Evolutionary conservation across 805 yeast species (phyloP), one percentile per base, ranked within the genome.

Genomic region (Geotrichum ghanense): DNA sequence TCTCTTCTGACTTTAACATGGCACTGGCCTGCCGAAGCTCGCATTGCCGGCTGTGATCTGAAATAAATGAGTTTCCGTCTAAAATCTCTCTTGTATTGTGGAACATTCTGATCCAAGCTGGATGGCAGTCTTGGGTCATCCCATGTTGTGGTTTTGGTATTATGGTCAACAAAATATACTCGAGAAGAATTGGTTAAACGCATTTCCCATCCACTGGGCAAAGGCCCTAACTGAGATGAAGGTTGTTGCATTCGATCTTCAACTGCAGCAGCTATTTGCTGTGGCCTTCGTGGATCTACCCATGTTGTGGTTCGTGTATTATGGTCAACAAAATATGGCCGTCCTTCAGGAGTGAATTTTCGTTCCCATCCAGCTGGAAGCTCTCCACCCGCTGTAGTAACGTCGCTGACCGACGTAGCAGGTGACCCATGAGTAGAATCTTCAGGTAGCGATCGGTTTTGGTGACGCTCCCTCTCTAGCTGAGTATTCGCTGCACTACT

Each of bases 201-300:
- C 99, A 92, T 92, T 71, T 92, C 99, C 99, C 99, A 92, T 47
- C 99, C 99, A 47, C 90, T 79, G 43, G 99, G 99, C 61, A 92
- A 73, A 45, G 98, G 97, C n/a, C 98, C 98, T 65, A 92, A 74
- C 62, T 94, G 97, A 41, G 95, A 83, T 10, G 92, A 95, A 24
- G 97, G 95, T 70, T 92, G 98, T 58, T 92, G 97, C 52, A 95
- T 87, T 64, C 97, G 83, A 31, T 31, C 37, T 31, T 31, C 37
- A 31, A 31, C 37, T 6, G 37, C 37, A 31, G 37, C 37, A 31
- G 37, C 37, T 57, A 92, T 90, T 65, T 88, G 92, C 70, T 92
- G 99, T 68, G 92, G 98, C 67, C 98, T 80, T 68, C 99, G 79
- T 54, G 99, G 99, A 65, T 92, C 99, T 42, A 92, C 99, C 99